Evolutionary conservation across 139 green algal species (phyloP), one percentile per base, ranked within the genome.

Genomic region (Asterochloris erici): DNA sequence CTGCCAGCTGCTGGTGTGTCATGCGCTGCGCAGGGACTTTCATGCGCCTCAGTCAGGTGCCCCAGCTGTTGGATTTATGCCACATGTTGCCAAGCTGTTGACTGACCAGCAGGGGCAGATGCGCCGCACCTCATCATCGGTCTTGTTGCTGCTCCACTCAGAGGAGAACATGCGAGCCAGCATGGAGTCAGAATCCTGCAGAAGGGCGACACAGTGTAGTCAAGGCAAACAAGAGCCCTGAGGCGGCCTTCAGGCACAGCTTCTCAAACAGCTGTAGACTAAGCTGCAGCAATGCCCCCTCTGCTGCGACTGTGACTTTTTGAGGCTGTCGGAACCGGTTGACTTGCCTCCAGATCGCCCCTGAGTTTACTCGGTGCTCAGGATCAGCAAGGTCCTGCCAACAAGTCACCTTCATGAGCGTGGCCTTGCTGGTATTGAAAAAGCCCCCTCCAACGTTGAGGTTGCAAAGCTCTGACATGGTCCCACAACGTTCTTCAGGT

Each of bases 161-260:
- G 60, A 73, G 38, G 47, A 68, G 64, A 86, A 83, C 83, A 86
- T 83, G 27, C 83, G 71, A 12, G 75, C 83, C 71, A 86, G 79
- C 83, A 86, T 86, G 26, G 83, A 86, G 21, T n/a, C 14, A 14
- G 70, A 21, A 21, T 86, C 83, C 83, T 86, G 78, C 64, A 82
- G 1, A 28, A 15, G 38, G 66, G n/a, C n/a, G n/a, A 24, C 70
- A 24, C 47, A 73, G 38, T 54, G 38, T 54, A 6, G 38, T 54
- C 38, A 54, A 54, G 38, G 38, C 38, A 54, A 2, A 54, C 54
- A 81, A n/a, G n/a, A n/a, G n/a, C 38, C 6, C 38, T 54, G 38
- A 54, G 38, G 38, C 38, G 6, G 38, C 38, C 38, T 54, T 54
- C 38, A 54, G 38, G 38, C 38, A 54, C 38, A 54, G 38, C 38